Evolutionary conservation across 108 stramenopile genomes (phyloP).

Genomic region (Cyclotella sp.): DNA sequence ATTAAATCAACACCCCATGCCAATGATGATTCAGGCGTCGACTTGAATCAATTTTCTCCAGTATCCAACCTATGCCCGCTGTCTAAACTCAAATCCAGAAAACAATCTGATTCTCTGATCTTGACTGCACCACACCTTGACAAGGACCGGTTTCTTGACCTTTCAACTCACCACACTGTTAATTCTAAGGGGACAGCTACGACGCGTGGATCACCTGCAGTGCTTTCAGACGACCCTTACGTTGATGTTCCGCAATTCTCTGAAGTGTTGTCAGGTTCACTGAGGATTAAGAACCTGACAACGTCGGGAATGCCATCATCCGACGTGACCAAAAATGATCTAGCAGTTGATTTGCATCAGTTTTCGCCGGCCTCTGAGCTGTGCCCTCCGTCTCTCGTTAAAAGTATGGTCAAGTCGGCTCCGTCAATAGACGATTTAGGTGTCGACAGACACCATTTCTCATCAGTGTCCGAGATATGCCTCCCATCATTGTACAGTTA

Average conservation of each 20-base stretch:
- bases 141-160: conserved; percentile 2
- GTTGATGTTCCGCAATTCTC: conserved; percentile 7
- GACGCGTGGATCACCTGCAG: neutral
- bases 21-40: neutral
- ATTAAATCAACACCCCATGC: conserved; percentile 5
- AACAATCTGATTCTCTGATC: neutral
- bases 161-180: neutral
- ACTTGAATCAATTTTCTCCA: conserved; percentile 5
- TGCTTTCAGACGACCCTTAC: neutral
- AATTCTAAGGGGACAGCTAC: neutral
- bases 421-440: too few species aligned
- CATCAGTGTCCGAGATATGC: too few species aligned
- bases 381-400: conserved; percentile 3
- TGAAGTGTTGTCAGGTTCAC: neutral
- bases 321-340: neutral
- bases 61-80: neutral
- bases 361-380: conserved; percentile 9
- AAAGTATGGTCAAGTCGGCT: neutral
- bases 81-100: neutral
- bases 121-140: neutral
- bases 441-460: too few species aligned
- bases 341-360: conserved; percentile 1
- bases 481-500: neutral
- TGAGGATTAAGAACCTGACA: conserved; percentile 3
- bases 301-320: neutral